Conservation (phyloP, 345 rosid genomes). For the Litchi chinensis region DNA sequence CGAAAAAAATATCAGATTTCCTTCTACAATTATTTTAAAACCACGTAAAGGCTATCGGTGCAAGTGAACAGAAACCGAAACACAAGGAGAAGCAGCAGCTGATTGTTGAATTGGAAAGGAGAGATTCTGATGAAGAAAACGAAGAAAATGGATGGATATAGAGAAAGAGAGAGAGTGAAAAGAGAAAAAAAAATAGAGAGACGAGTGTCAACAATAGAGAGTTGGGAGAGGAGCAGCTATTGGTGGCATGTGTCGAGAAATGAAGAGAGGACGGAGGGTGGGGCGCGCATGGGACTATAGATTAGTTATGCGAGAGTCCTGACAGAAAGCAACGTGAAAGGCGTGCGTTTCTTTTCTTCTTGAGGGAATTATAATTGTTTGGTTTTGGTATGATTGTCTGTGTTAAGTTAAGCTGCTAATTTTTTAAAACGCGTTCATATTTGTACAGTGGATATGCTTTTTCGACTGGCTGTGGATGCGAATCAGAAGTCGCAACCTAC, state of each 20-base stretch:
- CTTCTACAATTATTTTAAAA: neutral
- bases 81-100: too few relatives aligned
- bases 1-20: neutral
- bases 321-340: slow-evolving; percentile 33
- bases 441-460: slow-evolving; percentile 20
- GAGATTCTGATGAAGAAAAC: neutral
- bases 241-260: slow-evolving; percentile 22
- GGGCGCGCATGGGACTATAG: neutral
- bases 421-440: neutral
- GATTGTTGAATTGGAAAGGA: too few relatives aligned
- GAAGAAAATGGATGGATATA: slow-evolving; percentile 16
- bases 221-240: neutral
- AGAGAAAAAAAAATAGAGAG: neutral
- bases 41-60: too few relatives aligned
- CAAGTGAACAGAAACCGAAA: too few relatives aligned
- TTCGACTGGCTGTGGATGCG: slow-evolving; percentile 23
- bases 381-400: neutral
- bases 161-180: neutral
- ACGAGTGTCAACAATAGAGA: neutral
- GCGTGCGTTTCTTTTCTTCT: slow-evolving; percentile 21
- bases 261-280: neutral
- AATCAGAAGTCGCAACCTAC: slow-evolving; percentile 27
- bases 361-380: neutral
- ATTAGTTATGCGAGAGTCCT: neutral
- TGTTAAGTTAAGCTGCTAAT: neutral